A percentile compares a stretch with the other conserved stretches of the same genome.
Evolutionary conservation across 306 rosid species (phyloP).

Genomic region (Dryas alaskensis): DNA sequence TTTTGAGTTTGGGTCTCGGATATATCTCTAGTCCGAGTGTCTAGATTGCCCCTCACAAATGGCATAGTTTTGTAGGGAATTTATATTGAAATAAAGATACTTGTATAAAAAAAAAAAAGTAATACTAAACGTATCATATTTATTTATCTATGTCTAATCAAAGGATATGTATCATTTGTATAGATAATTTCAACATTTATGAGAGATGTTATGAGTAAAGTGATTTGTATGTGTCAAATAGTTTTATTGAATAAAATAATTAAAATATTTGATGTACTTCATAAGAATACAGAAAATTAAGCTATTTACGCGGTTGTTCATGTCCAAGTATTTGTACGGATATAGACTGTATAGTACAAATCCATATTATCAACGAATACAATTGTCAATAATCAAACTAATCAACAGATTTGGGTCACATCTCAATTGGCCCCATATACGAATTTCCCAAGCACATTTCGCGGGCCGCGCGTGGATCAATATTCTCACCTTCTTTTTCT

Average conservation of each 20-base stretch:
- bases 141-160: no score
- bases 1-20: no score
- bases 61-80: no score
- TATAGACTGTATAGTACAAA: not conserved
- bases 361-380: not conserved
- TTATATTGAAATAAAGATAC: no score
- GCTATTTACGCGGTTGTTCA: not conserved
- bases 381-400: not conserved
- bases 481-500: not conserved
- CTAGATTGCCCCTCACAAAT: no score
- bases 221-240: no score
- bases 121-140: no score
- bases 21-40: no score
- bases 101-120: no score
- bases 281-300: not conserved
- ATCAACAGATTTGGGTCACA: not conserved
- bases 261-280: not conserved
- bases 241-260: not conserved
- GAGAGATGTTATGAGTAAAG: no score
- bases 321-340: not conserved
- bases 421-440: not conserved
- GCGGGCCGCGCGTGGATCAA: not conserved
- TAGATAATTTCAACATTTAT: no score
- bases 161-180: no score
- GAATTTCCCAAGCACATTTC: not conserved